A percentile compares a stretch with the other conserved stretches of the same genome.
These are phyloP conservation scores for Mollisiaceae sp. DNA, from an alignment of 2,329 filamentous ascomycete genomes.

Conservation along the genomic window DNA sequence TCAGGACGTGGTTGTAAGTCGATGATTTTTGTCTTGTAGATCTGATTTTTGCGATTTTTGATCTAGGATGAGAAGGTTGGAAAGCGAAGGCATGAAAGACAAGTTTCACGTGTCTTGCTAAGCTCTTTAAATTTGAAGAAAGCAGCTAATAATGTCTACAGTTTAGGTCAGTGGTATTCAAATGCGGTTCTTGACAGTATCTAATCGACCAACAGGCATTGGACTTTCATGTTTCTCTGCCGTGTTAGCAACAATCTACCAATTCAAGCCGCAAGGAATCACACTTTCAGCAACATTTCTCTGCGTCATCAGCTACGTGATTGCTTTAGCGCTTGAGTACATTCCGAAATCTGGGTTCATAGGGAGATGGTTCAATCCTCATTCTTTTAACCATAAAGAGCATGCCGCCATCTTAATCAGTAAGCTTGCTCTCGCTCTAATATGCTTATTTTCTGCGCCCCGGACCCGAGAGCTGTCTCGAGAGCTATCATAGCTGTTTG, in stretches of 20 bases:
- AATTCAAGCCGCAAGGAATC: conserved; percentile 53
- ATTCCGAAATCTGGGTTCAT: conserved; percentile 44
- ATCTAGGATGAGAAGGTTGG: background rate
- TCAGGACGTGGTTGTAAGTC: conserved; percentile 44
- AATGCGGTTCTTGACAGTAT: background rate
- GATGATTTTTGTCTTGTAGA: background rate
- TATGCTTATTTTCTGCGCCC: too few relatives aligned
- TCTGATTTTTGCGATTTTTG: background rate
- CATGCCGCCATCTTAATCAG: conserved; percentile 62
- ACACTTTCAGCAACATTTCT: conserved; percentile 50
- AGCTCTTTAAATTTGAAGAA: background rate
- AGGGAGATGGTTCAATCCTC: conserved; percentile 63
- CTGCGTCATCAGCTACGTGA: conserved; percentile 48
- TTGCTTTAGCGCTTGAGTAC: conserved; percentile 34
- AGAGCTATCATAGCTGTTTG: too few relatives aligned
- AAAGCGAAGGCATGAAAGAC: background rate
- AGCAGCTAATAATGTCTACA: background rate
- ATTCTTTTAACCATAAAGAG: conserved; percentile 72
- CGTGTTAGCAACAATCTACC: conserved; percentile 50
- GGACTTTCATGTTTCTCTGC: conserved; percentile 44
- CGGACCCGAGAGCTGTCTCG: too few relatives aligned
- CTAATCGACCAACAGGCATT: conserved; percentile 31
- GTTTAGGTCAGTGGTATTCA: background rate
- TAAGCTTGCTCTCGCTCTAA: too few relatives aligned
- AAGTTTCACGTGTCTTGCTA: background rate